These are phyloP conservation scores for Trichoderma sp. DNA, from an alignment of 2,329 filamentous ascomycete species.

Conservation along the genomic window DNA sequence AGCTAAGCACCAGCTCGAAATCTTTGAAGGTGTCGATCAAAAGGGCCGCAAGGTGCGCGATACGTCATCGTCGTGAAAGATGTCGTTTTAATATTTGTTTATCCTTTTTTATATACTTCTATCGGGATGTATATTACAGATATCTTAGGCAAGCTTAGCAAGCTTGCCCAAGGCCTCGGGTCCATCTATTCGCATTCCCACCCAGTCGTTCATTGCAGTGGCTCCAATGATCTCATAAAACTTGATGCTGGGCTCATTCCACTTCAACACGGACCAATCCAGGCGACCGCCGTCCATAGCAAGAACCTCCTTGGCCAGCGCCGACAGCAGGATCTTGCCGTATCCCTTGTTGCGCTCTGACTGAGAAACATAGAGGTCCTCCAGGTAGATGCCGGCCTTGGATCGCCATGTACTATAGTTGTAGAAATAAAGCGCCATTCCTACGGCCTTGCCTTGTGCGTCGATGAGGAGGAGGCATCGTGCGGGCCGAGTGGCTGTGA, in stretches of 20 bases:
- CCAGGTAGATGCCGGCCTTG: conserved; percentile 86
- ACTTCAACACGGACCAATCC: conserved; percentile 90
- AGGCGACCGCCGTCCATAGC: conserved; percentile 72
- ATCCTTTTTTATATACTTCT: not conserved
- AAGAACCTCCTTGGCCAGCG: conserved; percentile 77
- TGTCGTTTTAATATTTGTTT: not conserved
- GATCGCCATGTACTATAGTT: conserved; percentile 94
- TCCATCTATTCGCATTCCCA: conserved; percentile 73
- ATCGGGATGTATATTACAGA: not conserved
- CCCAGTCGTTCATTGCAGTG: conserved; percentile 68
- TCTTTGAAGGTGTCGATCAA: conserved; percentile 52
- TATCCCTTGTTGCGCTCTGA: conserved; percentile 74
- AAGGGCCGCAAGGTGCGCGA: conserved; percentile 30
- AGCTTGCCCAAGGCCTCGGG: conserved; percentile 61
- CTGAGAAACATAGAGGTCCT: conserved; percentile 84
- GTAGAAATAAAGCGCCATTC: conserved; percentile 90
- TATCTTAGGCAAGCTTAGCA: conserved; percentile 45
- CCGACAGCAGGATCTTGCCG: conserved; percentile 72
- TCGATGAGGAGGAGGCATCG: conserved; percentile 71
- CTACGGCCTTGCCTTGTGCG: conserved; percentile 54
- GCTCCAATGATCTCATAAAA: conserved; percentile 80
- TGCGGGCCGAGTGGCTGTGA: conserved; percentile 62
- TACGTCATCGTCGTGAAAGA: conserved; percentile 19
- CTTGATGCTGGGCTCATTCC: conserved; percentile 86
- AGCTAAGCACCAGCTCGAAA: conserved; percentile 39